These are phyloP conservation scores for Xerocomus minutiporus DNA, from an alignment of 1,284 basidiomycete species.

Conservation along the genomic window DNA sequence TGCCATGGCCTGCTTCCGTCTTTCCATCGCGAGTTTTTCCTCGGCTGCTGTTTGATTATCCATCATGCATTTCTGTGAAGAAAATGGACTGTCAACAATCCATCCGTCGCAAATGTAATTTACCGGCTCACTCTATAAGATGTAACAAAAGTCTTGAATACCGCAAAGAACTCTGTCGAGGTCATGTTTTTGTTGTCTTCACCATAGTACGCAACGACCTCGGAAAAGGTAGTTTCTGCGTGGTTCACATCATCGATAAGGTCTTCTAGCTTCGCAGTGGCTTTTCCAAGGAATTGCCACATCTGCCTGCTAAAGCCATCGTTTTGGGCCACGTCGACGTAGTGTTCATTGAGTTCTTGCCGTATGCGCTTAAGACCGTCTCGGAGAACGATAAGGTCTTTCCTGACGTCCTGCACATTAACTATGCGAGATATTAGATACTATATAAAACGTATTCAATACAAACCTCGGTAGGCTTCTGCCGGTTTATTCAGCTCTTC, in stretches of 20 bases:
- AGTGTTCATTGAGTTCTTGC: conserved; percentile 75
- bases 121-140: conserved; percentile 71
- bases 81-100: conserved; percentile 4
- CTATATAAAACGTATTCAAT: neutral
- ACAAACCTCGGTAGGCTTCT: conserved; percentile 86
- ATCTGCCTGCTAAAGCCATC: conserved; percentile 85
- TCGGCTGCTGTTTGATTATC: conserved; percentile 72
- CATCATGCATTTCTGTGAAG: conserved; percentile 71
- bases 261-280: conserved; percentile 71
- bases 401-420: conserved; percentile 73
- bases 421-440: conserved; percentile 40
- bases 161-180: conserved; percentile 86
- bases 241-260: conserved; percentile 81
- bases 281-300: conserved; percentile 81
- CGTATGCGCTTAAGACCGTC: conserved; percentile 76
- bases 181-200: conserved; percentile 83
- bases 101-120: neutral
- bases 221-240: conserved; percentile 75
- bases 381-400: conserved; percentile 67
- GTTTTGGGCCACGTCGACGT: conserved; percentile 61
- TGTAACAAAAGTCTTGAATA: conserved; percentile 92
- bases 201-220: conserved; percentile 85
- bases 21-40: conserved; percentile 59
- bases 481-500: conserved; percentile 87
- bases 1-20: conserved; percentile 61